Evolutionary conservation across 495 filamentous ascomycete genomes (phyloP), one percentile per base, ranked within the genome.

Genomic region (Aspergillus taichungensis): DNA sequence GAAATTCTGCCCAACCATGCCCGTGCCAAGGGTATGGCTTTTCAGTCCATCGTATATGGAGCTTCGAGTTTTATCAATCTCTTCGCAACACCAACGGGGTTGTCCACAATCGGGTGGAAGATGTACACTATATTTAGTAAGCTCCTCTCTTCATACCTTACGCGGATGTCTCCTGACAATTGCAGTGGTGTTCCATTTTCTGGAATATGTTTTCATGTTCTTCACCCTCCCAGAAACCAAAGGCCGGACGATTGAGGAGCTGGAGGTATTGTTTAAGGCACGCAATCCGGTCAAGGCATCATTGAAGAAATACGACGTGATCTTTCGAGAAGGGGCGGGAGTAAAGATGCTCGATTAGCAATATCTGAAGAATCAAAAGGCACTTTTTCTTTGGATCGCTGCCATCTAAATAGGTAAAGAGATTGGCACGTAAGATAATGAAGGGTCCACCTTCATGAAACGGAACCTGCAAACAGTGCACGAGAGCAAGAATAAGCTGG

Each of bases 1-100:
- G 82, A 85, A 56, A 76, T 76, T 34, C 66, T 85, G 8, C 62
- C 67, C 3, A 77, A 71, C 50, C 74, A 79, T 24, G 69, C 69
- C 43, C 72, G 80, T 24, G 82, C 80, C 13, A 84, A 84, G 57
- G 80, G 81, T 0, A 82, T 84, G 74, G 79, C 55, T 12, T 45
- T 63, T n/a, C 71, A 69, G 46, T 69, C 68, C 28, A 62, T 75
- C 42, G 71, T 67, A 49, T 63, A 72, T 34, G 73, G 72, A 43
- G 61, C 71, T 24, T 74, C 72, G 3, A 66, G 64, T 6, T 75
- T 79, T 42, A 62, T 77, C 55, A 82, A 78, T 55, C 73, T 66
- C 9, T 75, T 67, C 40, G 71, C 64, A 3, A 65, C 64, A 7
- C 80, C 81, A 0, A 60, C 78, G 0, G 66, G 75, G 0, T 80